Evolutionary conservation across 2,329 filamentous ascomycete genomes (phyloP).

Genomic region (Neonectria magnoliae): DNA sequence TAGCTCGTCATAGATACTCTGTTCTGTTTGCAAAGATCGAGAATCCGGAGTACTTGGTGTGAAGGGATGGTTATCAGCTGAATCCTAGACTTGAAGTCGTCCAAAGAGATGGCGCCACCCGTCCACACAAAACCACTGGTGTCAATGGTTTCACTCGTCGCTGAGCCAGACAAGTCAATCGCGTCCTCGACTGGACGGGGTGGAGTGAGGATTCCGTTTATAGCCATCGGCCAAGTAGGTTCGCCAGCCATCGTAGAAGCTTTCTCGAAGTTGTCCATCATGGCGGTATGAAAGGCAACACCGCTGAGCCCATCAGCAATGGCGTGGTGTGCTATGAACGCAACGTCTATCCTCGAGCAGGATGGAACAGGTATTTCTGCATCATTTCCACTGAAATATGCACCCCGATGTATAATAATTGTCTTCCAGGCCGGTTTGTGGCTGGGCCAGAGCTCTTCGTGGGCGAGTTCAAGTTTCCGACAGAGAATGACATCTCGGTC

Average conservation of each 20-base stretch:
- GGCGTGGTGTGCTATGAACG: constrained; percentile 26
- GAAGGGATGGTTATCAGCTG: not conserved
- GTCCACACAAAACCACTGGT: constrained; percentile 2
- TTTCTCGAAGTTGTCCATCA: constrained; percentile 1
- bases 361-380: rapidly evolving
- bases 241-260: rapidly evolving
- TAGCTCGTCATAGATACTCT: constrained; percentile 14
- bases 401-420: not conserved
- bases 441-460: constrained; percentile 4
- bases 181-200: constrained; percentile 15
- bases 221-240: constrained; percentile 14
- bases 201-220: not conserved
- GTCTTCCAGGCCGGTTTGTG: constrained; percentile 26
- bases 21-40: constrained; percentile 16
- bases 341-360: not conserved
- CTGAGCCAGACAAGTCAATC: not conserved
- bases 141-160: not conserved
- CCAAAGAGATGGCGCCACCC: not conserved
- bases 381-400: not conserved
- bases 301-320: constrained; percentile 26
- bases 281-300: constrained; percentile 13
- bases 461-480: not conserved
- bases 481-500: not conserved
- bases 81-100: constrained; percentile 7
- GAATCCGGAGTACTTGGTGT: rapidly evolving